Evolutionary conservation across 225 moss, liverwort and hornwort genomes (phyloP).

Genomic region (Sphagnum contortum): DNA sequence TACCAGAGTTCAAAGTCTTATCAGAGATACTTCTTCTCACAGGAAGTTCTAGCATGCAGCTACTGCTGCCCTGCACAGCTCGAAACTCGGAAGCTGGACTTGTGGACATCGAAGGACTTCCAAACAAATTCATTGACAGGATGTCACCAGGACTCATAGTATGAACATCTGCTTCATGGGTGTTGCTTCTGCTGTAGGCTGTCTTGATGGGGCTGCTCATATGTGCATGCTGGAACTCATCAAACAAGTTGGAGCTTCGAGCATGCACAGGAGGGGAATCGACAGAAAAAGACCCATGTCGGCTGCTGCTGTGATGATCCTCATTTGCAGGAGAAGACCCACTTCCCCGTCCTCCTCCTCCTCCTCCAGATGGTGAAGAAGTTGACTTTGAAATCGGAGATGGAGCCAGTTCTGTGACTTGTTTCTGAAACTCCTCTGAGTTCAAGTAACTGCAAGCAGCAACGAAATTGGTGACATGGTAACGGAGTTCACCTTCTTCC

Average conservation of each 20-base stretch:
- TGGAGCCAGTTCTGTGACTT: constrained; percentile 16
- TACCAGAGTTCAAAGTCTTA: constrained; percentile 16
- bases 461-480: constrained; percentile 52
- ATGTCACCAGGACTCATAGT: constrained; percentile 44
- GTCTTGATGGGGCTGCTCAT: no score
- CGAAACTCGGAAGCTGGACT: no score
- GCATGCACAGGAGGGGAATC: constrained; percentile 18
- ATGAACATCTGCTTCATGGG: constrained; percentile 36
- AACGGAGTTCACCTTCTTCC: constrained; percentile 43
- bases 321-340: no score
- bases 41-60: no score
- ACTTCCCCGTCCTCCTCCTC: no score
- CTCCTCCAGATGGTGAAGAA: no score
- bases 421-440: constrained; percentile 38
- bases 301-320: no score
- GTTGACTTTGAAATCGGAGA: constrained; percentile 5
- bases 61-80: no score
- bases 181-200: constrained; percentile 32
- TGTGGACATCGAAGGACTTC: constrained; percentile 9
- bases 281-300: background rate
- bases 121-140: constrained; percentile 29
- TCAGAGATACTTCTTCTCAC: constrained; percentile 27
- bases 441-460: constrained; percentile 51
- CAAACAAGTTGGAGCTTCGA: constrained; percentile 12
- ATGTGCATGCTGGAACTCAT: no score